These are phyloP conservation scores for Podila epicladia DNA, from an alignment of 192 early-diverging fungal species.

Conservation along the genomic window DNA sequence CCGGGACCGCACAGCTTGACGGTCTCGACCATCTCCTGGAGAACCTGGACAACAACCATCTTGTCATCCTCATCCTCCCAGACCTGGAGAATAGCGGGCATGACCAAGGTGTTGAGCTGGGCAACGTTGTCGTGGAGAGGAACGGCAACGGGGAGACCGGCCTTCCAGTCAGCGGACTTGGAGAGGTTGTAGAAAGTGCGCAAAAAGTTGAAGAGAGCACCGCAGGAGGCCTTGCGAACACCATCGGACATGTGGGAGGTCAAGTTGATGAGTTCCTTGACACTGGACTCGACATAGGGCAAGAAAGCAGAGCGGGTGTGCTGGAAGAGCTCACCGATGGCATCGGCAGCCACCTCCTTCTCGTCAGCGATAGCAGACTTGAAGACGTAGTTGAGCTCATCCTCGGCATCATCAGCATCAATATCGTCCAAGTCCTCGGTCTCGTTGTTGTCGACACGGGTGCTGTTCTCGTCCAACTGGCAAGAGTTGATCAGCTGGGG, in stretches of 20 bases:
- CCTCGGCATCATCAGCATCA: slow-evolving; percentile 63
- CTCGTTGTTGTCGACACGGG: slow-evolving; percentile 26
- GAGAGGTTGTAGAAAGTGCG: slow-evolving; percentile 78
- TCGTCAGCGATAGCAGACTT: slow-evolving; percentile 86
- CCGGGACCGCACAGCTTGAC: slow-evolving; percentile 84
- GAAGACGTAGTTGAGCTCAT: slow-evolving; percentile 68
- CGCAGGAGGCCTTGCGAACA: slow-evolving; percentile 76
- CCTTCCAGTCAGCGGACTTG: slow-evolving; percentile 67
- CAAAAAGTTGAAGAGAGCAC: slow-evolving; percentile 75
- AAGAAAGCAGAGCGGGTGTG: slow-evolving; percentile 76
- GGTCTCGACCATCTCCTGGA: slow-evolving; percentile 76
- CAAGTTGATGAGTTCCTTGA: slow-evolving; percentile 70
- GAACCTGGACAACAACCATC: slow-evolving; percentile 84
- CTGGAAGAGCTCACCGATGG: slow-evolving; percentile 83
- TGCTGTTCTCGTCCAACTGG: slow-evolving; percentile 74
- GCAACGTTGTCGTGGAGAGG: slow-evolving; percentile 77
- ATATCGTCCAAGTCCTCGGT: slow-evolving; percentile 54
- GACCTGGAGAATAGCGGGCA: slow-evolving; percentile 72
- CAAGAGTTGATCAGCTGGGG: slow-evolving; percentile 84
- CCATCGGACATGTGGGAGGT: slow-evolving; percentile 78
- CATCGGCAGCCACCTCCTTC: slow-evolving; percentile 88
- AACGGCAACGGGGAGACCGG: slow-evolving; percentile 73
- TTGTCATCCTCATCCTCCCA: slow-evolving; percentile 84
- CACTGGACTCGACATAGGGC: slow-evolving; percentile 77
- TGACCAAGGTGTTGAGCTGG: slow-evolving; percentile 66